These are phyloP conservation scores for Blastobotrys persicus DNA, from an alignment of 1,139 yeast genomes.

Conservation along the genomic window DNA sequence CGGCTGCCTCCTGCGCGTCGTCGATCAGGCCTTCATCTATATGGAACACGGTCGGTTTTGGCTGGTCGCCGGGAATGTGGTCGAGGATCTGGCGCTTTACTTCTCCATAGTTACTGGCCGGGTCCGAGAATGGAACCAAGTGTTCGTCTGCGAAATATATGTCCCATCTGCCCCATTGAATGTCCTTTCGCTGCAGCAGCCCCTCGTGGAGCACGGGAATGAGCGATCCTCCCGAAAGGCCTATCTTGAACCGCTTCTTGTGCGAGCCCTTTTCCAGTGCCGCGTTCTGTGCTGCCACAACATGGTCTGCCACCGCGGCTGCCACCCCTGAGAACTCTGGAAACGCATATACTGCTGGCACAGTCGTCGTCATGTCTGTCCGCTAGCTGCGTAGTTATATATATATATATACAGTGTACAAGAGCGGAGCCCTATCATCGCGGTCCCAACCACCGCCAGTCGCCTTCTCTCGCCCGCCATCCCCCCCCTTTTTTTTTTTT, in stretches of 20 bases:
- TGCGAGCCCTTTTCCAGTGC: slow-evolving; percentile 41
- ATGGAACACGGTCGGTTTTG: slow-evolving; percentile 73
- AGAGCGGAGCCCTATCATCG: background rate
- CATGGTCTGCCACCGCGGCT: slow-evolving; percentile 92
- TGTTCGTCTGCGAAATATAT: slow-evolving; percentile 96
- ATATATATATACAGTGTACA: background rate
- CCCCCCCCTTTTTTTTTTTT: background rate
- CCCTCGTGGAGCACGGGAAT: slow-evolving; percentile 86
- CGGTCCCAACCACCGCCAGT: background rate
- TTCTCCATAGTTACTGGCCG: slow-evolving; percentile 85
- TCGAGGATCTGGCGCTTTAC: slow-evolving; percentile 83
- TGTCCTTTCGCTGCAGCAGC: slow-evolving; percentile 64
- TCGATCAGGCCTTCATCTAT: slow-evolving; percentile 72
- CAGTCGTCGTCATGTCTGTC: slow-evolving; percentile 80
- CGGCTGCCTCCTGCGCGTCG: slow-evolving; percentile 95
- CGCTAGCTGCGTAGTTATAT: background rate
- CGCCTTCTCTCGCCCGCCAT: background rate
- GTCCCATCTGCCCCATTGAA: slow-evolving; percentile 95
- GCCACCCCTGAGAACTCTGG: slow-evolving; percentile 89
- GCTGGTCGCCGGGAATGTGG: slow-evolving; percentile 47
- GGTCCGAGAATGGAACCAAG: slow-evolving; percentile 79
- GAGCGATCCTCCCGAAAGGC: slow-evolving; percentile 89
- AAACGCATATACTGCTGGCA: slow-evolving; percentile 86
- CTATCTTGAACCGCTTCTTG: slow-evolving; percentile 72
- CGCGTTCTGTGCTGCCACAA: slow-evolving; percentile 77